phyloP scores from a whole-genome alignment of 1,139 yeast species.

The Blastobotrys arbuscula region DNA sequence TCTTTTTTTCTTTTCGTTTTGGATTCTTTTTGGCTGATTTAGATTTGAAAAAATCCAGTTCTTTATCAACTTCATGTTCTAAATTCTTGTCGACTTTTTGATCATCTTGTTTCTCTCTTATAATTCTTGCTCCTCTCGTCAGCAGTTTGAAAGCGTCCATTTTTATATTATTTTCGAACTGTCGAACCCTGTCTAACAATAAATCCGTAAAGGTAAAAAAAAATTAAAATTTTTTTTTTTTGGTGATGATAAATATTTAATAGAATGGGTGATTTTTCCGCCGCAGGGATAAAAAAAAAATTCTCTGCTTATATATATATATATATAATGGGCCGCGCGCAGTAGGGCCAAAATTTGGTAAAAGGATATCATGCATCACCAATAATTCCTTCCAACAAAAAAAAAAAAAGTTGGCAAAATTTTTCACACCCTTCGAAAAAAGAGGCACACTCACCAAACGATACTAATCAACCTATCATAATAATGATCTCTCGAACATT shows the following conservation, averaged over 20 bases:
- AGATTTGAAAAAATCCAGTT: constrained; percentile 55
- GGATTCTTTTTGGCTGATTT: constrained; percentile 10
- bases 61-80: constrained; percentile 30
- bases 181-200: too few species aligned
- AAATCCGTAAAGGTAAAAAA: not conserved
- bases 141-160: constrained; percentile 91
- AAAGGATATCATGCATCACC: too few species aligned
- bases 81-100: constrained; percentile 38
- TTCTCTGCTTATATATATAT: too few species aligned
- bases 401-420: constrained; percentile 4
- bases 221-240: constrained; percentile 1
- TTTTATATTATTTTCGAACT: too few species aligned
- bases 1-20: constrained; percentile 10
- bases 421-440: not conserved
- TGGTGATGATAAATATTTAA: too few species aligned
- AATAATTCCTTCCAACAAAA: too few species aligned
- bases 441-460: not conserved
- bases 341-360: not conserved
- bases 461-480: too few species aligned
- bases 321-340: not conserved
- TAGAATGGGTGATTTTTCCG: too few species aligned
- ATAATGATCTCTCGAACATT: not conserved
- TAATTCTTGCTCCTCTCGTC: constrained; percentile 77
- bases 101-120: constrained; percentile 41
- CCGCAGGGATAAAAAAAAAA: too few species aligned